phyloP scores from a whole-genome alignment of 768 basidiomycete genomes.

The Xerocomus brunneocitrinus region DNA sequence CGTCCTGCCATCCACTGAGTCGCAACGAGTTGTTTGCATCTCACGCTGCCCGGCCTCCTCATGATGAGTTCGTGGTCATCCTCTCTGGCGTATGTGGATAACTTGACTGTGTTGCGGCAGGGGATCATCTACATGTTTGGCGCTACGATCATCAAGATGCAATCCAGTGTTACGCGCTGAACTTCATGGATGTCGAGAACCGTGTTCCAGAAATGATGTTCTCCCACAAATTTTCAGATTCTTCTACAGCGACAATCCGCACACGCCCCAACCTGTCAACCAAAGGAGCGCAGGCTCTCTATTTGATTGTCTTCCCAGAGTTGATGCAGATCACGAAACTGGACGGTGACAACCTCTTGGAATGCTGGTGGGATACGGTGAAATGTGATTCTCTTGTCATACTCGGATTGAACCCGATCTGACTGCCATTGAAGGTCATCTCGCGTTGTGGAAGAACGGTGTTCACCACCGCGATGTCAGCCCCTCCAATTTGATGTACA shows the following conservation, averaged over 20 bases:
- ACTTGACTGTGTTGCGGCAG: too few relatives aligned
- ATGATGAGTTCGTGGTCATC: too few relatives aligned
- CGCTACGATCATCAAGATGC: too few relatives aligned
- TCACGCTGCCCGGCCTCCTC: too few relatives aligned
- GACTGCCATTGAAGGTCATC: background rate
- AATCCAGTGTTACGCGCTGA: too few relatives aligned
- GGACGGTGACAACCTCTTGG: background rate
- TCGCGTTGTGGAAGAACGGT: conserved; percentile 2
- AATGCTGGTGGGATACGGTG: background rate
- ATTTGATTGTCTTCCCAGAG: background rate
- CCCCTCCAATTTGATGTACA: conserved; percentile 2
- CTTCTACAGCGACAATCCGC: background rate
- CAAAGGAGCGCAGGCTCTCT: conserved; percentile 4
- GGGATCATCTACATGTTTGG: too few relatives aligned
- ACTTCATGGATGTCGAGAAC: background rate
- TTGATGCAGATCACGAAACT: background rate
- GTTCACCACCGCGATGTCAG: conserved; percentile 1
- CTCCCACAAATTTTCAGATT: background rate
- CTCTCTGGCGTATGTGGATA: too few relatives aligned
- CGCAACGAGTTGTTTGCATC: too few relatives aligned
- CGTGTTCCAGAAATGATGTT: background rate
- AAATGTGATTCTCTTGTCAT: background rate
- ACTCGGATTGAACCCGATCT: background rate
- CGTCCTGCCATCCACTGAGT: too few relatives aligned
- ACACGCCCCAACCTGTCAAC: background rate